Evolutionary conservation across 805 yeast genomes (phyloP), one percentile per base, ranked within the genome.

Genomic region (Kuraishia hungarica): DNA sequence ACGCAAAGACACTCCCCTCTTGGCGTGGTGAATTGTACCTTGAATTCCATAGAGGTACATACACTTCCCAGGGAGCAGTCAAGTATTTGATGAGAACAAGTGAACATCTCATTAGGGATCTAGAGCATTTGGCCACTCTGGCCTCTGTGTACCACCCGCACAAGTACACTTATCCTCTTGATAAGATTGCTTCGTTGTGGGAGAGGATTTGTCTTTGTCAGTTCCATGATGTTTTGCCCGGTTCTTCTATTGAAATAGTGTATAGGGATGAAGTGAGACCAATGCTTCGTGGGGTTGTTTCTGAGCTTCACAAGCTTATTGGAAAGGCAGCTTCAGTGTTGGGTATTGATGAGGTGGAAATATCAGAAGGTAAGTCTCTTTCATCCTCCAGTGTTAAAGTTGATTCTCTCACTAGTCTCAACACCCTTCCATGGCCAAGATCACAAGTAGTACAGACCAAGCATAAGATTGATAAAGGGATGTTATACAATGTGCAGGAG

Each of bases 171-270:
- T 93, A 93, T 67, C 99, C 99, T 1, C 74, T 77, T 35, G 72
- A 78, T 46, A 80, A 84, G 57, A 77, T 93, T 50, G 83, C 84
- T 58, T 76, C 72, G 1, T 68, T 93, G 58, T 93, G 99, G 99
- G 93, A 90, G 67, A 84, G 89, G 68, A 82, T 93, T 21, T 82
- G 91, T 58, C 73, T 94, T 55, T 91, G 97, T 66, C 98, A 93
- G 67, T 93, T 93, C 74, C 99, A 93, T 69, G 99, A 93, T 72
- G 97, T 93, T n/a, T 76, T 94, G 53, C 99, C 99, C 1, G 99
- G 99, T 2, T 86, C 96, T 5, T 89, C 97, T 70, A 93, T 93
- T 63, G 97, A 90, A 59, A 82, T 89, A 83, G 97, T 94, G 15
- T 93, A 94, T 66, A 83, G 81, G 52, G 91, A 90, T 62, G 94